Evolutionary conservation across 2,329 filamentous ascomycete genomes (phyloP), one percentile per base, ranked within the genome.

Genomic region (Cercospora sp.): DNA sequence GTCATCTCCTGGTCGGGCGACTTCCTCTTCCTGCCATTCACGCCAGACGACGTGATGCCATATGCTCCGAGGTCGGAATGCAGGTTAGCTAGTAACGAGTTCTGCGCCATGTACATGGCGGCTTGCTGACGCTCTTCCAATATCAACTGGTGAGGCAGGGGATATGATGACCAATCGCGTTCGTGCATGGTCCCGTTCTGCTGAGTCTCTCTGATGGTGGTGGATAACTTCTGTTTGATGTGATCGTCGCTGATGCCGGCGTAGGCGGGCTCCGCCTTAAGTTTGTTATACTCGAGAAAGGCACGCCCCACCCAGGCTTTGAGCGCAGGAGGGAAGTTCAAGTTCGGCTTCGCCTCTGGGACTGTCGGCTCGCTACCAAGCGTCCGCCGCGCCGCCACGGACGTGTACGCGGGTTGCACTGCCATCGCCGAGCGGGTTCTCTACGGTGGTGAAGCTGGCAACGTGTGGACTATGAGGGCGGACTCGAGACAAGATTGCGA

Each of bases 301-400:
- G 93, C 94, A 76, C 93, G 89, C 76, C 93, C 90, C 33, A 98
- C 94, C 81, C 97, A 98, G 72, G 86, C 84, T 74, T 93, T 91
- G 68, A 98, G 92, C n/a, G 90, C 87, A 53, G 87, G 83, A 33
- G 93, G 90, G 90, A 93, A 98, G 74, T 91, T 88, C 28, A 93
- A 98, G 74, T 91, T 88, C 28, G 70, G 58, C 18, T 70, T 67
- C 53, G 72, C 58, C 28, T 67, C 31, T n/a, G 72, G 28, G 10
- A 69, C 58, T n/a, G 51, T 45, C 8, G 72, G 67, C 30, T 73
- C 70, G 61, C 69, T 69, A 23, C 75, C 73, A 66, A 82, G 77
- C 23, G 78, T 77, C 16, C 80, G 81, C 71, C 83, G 80, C 62
- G 81, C 81, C 69, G 78, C 74, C 48, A 85, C 83, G 36, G 82